phyloP scores from a whole-genome alignment of 352 stramenopile species.

The Pythium brassicae region DNA sequence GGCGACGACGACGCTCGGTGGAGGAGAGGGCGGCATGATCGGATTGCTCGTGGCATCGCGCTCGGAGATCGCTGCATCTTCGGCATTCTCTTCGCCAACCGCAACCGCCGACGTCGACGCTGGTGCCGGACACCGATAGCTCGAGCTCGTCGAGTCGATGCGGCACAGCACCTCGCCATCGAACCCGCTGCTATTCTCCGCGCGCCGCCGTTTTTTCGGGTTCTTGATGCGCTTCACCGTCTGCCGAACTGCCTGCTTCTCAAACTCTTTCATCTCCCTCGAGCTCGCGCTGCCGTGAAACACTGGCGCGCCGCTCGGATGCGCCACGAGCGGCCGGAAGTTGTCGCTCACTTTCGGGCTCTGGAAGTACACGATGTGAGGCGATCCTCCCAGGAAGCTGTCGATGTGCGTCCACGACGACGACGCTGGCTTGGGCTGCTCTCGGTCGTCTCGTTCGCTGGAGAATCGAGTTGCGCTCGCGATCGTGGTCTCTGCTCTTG shows the following conservation, averaged over 20 bases:
- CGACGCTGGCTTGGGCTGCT: constrained; percentile 36
- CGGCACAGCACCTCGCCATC: constrained; percentile 60
- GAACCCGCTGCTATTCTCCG: constrained; percentile 60
- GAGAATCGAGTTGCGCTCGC: background rate
- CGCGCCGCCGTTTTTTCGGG: constrained; percentile 40
- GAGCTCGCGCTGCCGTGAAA: constrained; percentile 8
- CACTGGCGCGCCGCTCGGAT: constrained; percentile 1
- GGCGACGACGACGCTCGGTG: background rate
- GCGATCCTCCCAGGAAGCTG: constrained; percentile 53
- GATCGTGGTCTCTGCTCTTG: background rate
- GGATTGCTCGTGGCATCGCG: background rate
- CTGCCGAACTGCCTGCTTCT: constrained; percentile 31
- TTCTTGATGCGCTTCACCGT: constrained; percentile 50
- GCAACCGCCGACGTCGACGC: background rate
- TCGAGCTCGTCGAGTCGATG: constrained; percentile 28
- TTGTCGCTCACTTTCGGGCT: constrained; percentile 82
- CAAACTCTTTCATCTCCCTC: constrained; percentile 39
- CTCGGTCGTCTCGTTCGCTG: constrained; percentile 4
- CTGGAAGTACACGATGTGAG: constrained; percentile 74
- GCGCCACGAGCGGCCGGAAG: constrained; percentile 47
- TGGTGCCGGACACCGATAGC: background rate
- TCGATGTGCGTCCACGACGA: constrained; percentile 65
- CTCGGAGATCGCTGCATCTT: background rate
- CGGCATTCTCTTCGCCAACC: background rate
- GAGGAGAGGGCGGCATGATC: background rate